Evolutionary conservation across 2,329 filamentous ascomycete genomes (phyloP), one percentile per base, ranked within the genome.

Genomic region (Calonectria pauciramosa): DNA sequence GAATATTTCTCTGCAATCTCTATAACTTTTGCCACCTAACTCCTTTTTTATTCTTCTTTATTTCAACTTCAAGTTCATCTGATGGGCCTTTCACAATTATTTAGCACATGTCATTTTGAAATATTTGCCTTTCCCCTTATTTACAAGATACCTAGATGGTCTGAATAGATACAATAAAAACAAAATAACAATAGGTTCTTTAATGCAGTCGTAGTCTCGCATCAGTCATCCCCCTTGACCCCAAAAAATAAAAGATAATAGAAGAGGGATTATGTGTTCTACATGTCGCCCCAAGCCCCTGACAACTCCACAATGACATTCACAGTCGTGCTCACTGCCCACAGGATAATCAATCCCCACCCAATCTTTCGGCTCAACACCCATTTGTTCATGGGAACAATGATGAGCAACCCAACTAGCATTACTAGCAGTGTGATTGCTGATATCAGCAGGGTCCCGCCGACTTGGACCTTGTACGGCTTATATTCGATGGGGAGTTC

Each of bases 371-470:
- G 90, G 82, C 92, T 96, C 91, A 98, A 93, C 51, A 94, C 88
- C 96, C 96, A 98, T 77, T 92, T 92, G 85, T 97, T 98, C 87
- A 94, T 82, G 7, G 97, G 97, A 68, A 99, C 95, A 1, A 93
- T 89, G 34, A 98, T 89, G 75, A 99, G 87, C 77, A 99, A 86
- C 3, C 93, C 92, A 5, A 96, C 85, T 23, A 99, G 88, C 1
- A 95, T 98, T 34, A 96, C 82, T 28, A 99, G 87, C 77, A 99
- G 87, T 2, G 95, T 96, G n/a, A 94, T 90, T 1, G 95, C 94
- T 68, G 94, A 96, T 49, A 99, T 93, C 80, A 98, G 89, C 76
- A 99, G 86, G 4, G 96, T 97, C 32, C 94, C 94, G 73, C 93
- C 95, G 70, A 99, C 94, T 77, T 95, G 91, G 73, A 99, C 94